Conservation (phyloP, 1,284 basidiomycete species). For the Ganoderma meredithae region DNA sequence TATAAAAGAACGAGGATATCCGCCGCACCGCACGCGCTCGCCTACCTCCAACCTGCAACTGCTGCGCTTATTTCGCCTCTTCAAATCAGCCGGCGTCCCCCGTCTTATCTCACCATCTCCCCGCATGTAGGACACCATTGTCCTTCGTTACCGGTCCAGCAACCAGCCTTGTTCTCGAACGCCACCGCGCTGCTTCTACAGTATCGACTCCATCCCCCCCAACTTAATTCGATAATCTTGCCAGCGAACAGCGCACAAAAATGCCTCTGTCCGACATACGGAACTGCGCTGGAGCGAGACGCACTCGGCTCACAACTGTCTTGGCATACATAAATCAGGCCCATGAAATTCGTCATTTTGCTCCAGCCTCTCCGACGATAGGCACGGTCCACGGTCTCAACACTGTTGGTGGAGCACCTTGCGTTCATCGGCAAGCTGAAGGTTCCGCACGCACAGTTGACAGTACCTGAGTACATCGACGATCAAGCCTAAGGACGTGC, state of each 20-base stretch:
- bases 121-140: conserved; percentile 5
- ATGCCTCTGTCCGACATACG: background rate
- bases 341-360: background rate
- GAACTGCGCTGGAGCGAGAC: background rate
- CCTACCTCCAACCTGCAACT: background rate
- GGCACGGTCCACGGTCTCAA: background rate
- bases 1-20: conserved; percentile 5
- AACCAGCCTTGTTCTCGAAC: background rate
- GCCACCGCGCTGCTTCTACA: background rate
- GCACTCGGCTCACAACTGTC: background rate
- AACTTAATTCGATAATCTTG: background rate
- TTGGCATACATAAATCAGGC: background rate
- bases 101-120: conserved; percentile 21
- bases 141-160: conserved; percentile 6
- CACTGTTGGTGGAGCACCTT: background rate
- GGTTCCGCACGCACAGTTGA: background rate
- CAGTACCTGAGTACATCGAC: background rate
- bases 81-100: conserved; percentile 1
- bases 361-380: background rate
- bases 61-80: conserved; percentile 8
- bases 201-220: background rate
- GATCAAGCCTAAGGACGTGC: background rate
- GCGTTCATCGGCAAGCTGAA: background rate
- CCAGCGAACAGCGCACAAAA: conserved; percentile 1
- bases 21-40: background rate